phyloP scores from a whole-genome alignment of 1,284 basidiomycete species.

The Trametes versicolor region DNA sequence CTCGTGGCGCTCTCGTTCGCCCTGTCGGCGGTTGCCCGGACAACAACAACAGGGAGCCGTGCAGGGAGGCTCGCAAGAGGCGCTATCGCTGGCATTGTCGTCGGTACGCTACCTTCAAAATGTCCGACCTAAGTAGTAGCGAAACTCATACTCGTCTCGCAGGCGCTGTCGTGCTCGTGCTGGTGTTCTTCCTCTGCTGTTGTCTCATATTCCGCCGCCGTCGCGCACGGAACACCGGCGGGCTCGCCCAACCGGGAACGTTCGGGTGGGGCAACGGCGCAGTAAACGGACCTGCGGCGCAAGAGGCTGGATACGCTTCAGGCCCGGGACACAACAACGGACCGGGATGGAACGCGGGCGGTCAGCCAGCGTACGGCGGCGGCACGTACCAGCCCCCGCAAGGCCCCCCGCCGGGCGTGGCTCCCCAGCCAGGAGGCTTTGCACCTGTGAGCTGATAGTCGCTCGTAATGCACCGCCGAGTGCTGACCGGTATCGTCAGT shows the following conservation, averaged over 20 bases:
- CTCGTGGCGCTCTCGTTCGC: slow-evolving; percentile 21
- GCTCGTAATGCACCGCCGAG: too few relatives aligned
- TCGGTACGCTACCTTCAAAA: slow-evolving; percentile 26
- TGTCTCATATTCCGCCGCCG: slow-evolving; percentile 25
- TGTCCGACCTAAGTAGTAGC: background rate
- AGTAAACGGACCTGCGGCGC: background rate
- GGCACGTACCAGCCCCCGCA: slow-evolving; percentile 19
- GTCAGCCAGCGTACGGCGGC: slow-evolving; percentile 12
- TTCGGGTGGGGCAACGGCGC: slow-evolving; percentile 11
- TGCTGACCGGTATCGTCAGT: background rate
- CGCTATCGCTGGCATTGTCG: slow-evolving; percentile 33
- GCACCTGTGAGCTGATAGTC: slow-evolving; percentile 15
- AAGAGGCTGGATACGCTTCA: slow-evolving; percentile 26
- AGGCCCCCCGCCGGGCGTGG: slow-evolving; percentile 15
- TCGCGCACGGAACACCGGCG: slow-evolving; percentile 8
- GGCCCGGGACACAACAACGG: slow-evolving; percentile 1
- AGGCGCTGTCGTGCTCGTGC: slow-evolving; percentile 20
- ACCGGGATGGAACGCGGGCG: slow-evolving; percentile 24
- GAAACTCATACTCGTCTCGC: background rate
- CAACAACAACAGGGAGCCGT: slow-evolving; percentile 8
- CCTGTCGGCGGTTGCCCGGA: slow-evolving; percentile 23
- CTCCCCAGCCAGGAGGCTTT: slow-evolving; percentile 26
- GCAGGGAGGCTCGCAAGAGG: slow-evolving; percentile 22
- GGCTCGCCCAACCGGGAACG: background rate
- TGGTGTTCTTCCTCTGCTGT: slow-evolving; percentile 27